Percentiles rank a stretch among this genome's conserved stretches.
Conservation (phyloP, 495 filamentous ascomycete genomes). For the Xanthoparmelia taractica region DNA sequence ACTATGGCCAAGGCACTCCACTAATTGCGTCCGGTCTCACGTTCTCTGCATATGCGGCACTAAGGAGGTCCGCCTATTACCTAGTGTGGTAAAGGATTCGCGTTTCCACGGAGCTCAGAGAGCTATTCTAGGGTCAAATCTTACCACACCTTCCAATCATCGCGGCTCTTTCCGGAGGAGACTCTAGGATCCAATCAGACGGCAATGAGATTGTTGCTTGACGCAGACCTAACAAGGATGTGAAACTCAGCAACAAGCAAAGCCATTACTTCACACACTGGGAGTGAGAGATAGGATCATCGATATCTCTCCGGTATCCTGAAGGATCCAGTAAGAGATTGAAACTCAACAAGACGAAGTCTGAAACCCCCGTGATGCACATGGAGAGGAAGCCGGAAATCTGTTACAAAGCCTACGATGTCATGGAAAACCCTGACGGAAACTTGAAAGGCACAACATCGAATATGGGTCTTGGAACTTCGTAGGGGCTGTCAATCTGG, state of each 20-base stretch:
- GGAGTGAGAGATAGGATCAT: background rate
- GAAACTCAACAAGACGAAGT: background rate
- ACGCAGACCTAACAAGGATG: background rate
- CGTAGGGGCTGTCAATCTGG: background rate
- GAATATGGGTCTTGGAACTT: background rate
- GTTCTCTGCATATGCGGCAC: background rate
- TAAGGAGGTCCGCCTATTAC: background rate
- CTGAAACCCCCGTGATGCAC: background rate
- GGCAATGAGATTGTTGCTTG: background rate
- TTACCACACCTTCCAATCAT: background rate
- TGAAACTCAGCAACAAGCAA: background rate
- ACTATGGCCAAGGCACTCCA: background rate
- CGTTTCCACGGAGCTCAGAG: background rate
- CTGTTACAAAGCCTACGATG: background rate
- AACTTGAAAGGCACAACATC: background rate
- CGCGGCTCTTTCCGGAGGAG: background rate
- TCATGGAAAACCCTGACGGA: background rate
- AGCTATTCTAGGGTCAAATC: background rate
- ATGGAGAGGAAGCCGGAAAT: background rate
- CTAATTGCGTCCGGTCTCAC: background rate
- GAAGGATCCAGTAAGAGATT: background rate
- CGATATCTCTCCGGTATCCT: background rate
- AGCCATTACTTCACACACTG: background rate
- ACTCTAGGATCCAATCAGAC: background rate
- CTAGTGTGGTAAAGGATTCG: background rate